phyloP scores from a whole-genome alignment of 768 basidiomycete genomes.

The Mycena rebaudengoi region DNA sequence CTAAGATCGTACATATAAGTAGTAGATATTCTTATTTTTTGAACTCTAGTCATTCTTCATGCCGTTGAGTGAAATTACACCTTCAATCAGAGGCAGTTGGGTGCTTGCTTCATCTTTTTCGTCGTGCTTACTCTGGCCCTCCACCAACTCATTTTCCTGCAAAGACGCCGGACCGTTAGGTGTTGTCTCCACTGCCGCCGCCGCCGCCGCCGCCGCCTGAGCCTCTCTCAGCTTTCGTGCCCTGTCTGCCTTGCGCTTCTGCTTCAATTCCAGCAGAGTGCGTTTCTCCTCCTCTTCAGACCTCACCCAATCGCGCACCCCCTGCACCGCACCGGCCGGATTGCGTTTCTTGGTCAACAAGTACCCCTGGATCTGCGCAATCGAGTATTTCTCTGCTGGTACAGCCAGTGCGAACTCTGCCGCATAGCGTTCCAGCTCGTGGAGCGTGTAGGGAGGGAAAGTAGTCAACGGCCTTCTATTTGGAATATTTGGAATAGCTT shows the following conservation, averaged over 20 bases:
- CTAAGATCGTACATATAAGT: too few species aligned
- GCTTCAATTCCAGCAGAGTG: slow-evolving; percentile 14
- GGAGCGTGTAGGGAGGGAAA: neutral
- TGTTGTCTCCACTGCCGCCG: neutral
- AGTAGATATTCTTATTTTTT: too few species aligned
- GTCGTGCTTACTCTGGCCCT: too few species aligned
- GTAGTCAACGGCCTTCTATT: neutral
- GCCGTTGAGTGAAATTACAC: too few species aligned
- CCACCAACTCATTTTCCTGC: too few species aligned
- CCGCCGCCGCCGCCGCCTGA: slow-evolving; percentile 24
- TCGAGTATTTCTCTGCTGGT: slow-evolving; percentile 38
- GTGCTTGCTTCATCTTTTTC: too few species aligned
- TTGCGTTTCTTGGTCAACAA: slow-evolving; percentile 35
- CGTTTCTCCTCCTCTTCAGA: slow-evolving; percentile 31
- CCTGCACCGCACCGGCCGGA: slow-evolving; percentile 15
- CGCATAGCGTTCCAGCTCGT: slow-evolving; percentile 27
- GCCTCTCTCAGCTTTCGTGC: neutral
- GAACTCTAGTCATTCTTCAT: too few species aligned
- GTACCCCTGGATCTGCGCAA: slow-evolving; percentile 50
- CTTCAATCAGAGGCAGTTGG: too few species aligned
- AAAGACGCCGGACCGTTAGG: too few species aligned
- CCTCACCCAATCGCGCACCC: slow-evolving; percentile 35
- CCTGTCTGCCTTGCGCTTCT: slow-evolving; percentile 13
- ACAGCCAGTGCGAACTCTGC: slow-evolving; percentile 35
- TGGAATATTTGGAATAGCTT: neutral